These are phyloP conservation scores for Streptanthus diversifolius DNA, from an alignment of 345 rosid species.

Conservation along the genomic window DNA sequence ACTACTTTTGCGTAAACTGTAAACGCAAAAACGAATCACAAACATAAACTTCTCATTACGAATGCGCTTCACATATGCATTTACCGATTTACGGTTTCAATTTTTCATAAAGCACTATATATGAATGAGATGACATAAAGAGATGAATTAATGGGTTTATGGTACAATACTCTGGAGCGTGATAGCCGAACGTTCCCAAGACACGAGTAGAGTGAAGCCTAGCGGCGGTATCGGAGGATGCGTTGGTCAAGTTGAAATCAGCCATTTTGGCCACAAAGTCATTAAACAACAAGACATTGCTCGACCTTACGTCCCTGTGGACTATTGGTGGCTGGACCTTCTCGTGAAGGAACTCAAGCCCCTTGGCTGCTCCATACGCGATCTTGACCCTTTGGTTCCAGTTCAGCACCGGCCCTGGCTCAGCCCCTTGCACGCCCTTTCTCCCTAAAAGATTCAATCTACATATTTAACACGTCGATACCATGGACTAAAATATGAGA, in stretches of 20 bases:
- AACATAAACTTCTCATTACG: not conserved
- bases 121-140: not conserved
- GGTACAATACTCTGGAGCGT: slow-evolving; percentile 83
- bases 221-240: slow-evolving; percentile 83
- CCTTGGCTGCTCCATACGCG: slow-evolving; percentile 90
- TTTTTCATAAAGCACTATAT: not conserved
- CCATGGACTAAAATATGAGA: not conserved
- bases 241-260: slow-evolving; percentile 86
- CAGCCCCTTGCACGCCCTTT: slow-evolving; percentile 94
- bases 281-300: slow-evolving; percentile 87
- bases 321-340: slow-evolving; percentile 87
- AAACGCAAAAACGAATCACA: too few species aligned
- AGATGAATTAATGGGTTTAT: not conserved
- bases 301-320: slow-evolving; percentile 90
- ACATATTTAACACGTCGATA: not conserved
- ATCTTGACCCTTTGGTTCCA: slow-evolving; percentile 92
- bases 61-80: not conserved
- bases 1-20: too few species aligned
- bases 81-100: not conserved
- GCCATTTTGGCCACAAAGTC: slow-evolving; percentile 81
- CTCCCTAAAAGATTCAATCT: slow-evolving; percentile 49
- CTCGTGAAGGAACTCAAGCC: slow-evolving; percentile 92
- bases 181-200: slow-evolving; percentile 97
- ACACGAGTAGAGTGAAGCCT: slow-evolving; percentile 96
- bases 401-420: slow-evolving; percentile 82